These are phyloP conservation scores for Emergomyces africanus DNA, from an alignment of 2,329 filamentous ascomycete species.

Conservation along the genomic window DNA sequence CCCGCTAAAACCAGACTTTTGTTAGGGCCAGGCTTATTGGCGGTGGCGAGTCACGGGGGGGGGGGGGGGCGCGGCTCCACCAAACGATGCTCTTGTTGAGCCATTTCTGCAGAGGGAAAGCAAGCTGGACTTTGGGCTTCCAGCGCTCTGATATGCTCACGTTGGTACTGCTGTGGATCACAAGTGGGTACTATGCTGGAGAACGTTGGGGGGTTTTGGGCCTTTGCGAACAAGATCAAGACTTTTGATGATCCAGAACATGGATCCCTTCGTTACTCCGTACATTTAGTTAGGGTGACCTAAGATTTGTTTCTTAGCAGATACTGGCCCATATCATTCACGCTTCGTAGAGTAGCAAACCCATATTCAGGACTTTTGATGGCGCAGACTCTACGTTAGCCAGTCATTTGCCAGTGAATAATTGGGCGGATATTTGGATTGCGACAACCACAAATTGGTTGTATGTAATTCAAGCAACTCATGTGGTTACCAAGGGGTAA, in stretches of 20 bases:
- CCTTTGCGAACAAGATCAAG: background rate
- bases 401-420: background rate
- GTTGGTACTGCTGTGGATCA: background rate
- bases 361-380: background rate
- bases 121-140: slow-evolving; percentile 1
- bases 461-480: background rate
- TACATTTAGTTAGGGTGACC: background rate
- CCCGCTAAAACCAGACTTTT: background rate
- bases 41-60: background rate
- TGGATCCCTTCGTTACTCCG: background rate
- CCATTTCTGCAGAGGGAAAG: background rate
- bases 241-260: background rate
- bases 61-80: too few species aligned
- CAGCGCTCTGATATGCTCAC: slow-evolving; percentile 1
- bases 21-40: background rate
- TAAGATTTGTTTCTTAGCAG: background rate
- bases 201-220: background rate
- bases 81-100: background rate
- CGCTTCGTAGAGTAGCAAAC: background rate
- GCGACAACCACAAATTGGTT: background rate
- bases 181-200: background rate
- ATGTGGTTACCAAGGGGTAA: background rate
- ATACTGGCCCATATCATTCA: background rate
- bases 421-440: background rate
- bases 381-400: background rate